A percentile compares a stretch with the other conserved stretches of the same genome.
These are phyloP conservation scores for Pulveroboletus ravenelii DNA, from an alignment of 768 basidiomycete genomes.

Conservation along the genomic window DNA sequence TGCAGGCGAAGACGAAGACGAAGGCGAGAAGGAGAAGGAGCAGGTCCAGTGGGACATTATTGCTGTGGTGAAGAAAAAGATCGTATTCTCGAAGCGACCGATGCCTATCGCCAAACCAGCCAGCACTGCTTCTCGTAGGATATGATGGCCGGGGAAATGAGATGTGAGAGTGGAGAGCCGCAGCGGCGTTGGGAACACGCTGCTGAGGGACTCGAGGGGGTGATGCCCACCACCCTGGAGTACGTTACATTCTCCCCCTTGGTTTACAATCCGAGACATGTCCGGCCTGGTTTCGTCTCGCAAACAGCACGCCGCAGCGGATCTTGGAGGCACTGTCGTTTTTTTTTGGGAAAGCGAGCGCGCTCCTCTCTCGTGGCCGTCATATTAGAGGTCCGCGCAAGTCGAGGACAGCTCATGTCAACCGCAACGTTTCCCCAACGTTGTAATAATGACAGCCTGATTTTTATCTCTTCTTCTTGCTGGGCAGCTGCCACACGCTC, in stretches of 20 bases:
- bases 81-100: constrained; percentile 78
- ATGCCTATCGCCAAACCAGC: constrained; percentile 55
- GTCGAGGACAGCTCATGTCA: constrained; percentile 19
- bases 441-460: constrained; percentile 19
- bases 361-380: neutral
- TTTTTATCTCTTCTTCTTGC: constrained; percentile 10
- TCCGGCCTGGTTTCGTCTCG: too few relatives aligned
- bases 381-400: constrained; percentile 8
- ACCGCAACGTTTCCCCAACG: constrained; percentile 30
- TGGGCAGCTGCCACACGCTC: constrained; percentile 8
- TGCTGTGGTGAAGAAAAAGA: constrained; percentile 75
- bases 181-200: constrained; percentile 20
- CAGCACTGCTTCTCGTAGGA: constrained; percentile 19
- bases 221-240: too few relatives aligned
- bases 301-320: too few relatives aligned
- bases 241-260: neutral
- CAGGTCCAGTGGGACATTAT: constrained; percentile 52
- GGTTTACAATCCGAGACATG: neutral
- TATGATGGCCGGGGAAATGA: too few relatives aligned
- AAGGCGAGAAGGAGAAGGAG: neutral
- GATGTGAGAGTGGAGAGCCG: neutral
- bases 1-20: neutral
- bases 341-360: too few relatives aligned
- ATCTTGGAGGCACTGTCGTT: too few relatives aligned
- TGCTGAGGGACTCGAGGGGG: too few relatives aligned